phyloP scores from a whole-genome alignment of 768 basidiomycete species.

The Pulveroboletus ravenelii region DNA sequence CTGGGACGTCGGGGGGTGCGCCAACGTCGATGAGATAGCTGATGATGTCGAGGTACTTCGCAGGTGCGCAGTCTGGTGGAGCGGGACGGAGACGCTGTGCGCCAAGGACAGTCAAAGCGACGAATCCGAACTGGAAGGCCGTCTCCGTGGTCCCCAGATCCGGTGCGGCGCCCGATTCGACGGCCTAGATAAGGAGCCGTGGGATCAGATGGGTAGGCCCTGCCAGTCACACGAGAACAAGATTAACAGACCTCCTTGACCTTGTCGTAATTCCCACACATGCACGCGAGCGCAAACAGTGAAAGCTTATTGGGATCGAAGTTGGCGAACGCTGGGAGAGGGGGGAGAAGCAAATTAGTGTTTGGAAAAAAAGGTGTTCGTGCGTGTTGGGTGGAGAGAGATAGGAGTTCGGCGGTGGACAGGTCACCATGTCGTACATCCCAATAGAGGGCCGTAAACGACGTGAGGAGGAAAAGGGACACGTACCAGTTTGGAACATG shows the following conservation, averaged over 20 bases:
- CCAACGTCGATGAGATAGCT: slow-evolving; percentile 40
- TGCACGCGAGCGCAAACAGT: slow-evolving; percentile 22
- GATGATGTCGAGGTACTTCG: slow-evolving; percentile 29
- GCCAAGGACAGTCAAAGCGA: slow-evolving; percentile 37
- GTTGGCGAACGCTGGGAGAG: slow-evolving; percentile 13
- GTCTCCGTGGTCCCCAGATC: slow-evolving; percentile 40
- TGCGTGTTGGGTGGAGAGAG: no score
- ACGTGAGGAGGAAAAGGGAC: no score
- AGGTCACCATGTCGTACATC: no score
- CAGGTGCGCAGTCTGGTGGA: slow-evolving; percentile 10
- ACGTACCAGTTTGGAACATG: no score
- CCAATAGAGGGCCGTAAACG: no score
- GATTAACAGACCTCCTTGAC: slow-evolving; percentile 20
- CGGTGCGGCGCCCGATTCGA: slow-evolving; percentile 32
- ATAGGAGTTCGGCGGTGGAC: no score
- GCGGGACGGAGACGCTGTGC: slow-evolving; percentile 32
- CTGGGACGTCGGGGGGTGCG: slow-evolving; percentile 36
- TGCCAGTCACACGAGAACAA: not conserved
- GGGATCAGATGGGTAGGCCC: not conserved
- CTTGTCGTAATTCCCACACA: slow-evolving; percentile 16
- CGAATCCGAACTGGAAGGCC: slow-evolving; percentile 40
- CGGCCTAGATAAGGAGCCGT: slow-evolving; percentile 8
- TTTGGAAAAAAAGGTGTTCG: no score
- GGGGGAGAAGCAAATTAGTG: not conserved
- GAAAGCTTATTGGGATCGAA: slow-evolving; percentile 19